Evolutionary conservation across 768 basidiomycete genomes (phyloP), one percentile per base, ranked within the genome.

Genomic region (Tremella yokohamensis): DNA sequence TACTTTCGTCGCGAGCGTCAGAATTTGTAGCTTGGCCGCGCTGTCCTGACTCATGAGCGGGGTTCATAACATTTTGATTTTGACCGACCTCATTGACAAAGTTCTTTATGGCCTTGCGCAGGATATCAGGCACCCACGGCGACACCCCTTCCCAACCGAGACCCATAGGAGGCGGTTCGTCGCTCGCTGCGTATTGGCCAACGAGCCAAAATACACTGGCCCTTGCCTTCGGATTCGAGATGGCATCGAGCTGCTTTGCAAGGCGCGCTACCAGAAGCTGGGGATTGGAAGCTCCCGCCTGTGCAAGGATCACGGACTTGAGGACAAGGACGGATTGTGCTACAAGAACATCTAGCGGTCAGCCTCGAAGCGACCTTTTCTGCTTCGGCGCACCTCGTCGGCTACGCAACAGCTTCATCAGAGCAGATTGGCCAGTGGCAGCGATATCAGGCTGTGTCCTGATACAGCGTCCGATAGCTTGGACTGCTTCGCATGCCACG

Each of bases 141-240:
- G 80, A 84, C 8, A 91, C 76, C 15, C 85, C 85, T 51, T 84
- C 74, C 63, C 68, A 72, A 45, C 69, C 69, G 12, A 64, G 52
- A 26, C 57, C 68, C 34, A 13, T 52, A 12, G n/a, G n/a, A 29
- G 54, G 58, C 58, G 34, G 56, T 45, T 34, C 56, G 22, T 66
- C 69, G 40, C 77, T 78, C 16, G 81, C 81, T 16, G 87, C 83
- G 70, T 90, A 90, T 73, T 96, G 90, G 0, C 94, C 93, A 0
- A 91, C 90, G 0, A 97, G 83, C 91, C 94, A 96, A 22, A 90
- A 78, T 0, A 97, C 85, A 64, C 88, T 91, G 0, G 93, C 90
- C 26, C 89, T 80, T 1, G 93, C 91, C 66, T 85, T 83, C 1
- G 85, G 80, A 65, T 92, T 89, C 7, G 79, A 82, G 51, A 97